Evolutionary conservation across 768 basidiomycete species (phyloP).

Genomic region (Solioccasus polychromus): DNA sequence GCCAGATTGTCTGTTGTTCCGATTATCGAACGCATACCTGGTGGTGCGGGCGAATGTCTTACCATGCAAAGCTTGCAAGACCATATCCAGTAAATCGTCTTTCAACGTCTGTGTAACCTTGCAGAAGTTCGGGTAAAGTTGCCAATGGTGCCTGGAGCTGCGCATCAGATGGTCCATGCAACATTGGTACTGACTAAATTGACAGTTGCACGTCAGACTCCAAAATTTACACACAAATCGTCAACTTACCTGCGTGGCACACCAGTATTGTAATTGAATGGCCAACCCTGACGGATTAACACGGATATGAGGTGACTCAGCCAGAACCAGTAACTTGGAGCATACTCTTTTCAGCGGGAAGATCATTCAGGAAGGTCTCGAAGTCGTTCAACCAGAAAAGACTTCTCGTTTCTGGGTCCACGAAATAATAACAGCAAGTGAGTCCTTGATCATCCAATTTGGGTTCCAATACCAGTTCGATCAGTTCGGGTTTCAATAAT

Average conservation of each 20-base stretch:
- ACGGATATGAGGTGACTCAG: background rate
- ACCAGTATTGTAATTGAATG: constrained; percentile 39
- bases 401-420: constrained; percentile 43
- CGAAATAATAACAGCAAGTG: constrained; percentile 50
- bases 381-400: constrained; percentile 52
- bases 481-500: constrained; percentile 29
- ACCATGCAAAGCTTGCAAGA: too few relatives aligned
- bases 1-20: too few relatives aligned
- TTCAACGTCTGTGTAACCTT: constrained; percentile 24
- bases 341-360: constrained; percentile 14
- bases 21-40: too few relatives aligned
- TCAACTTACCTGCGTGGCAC: constrained; percentile 9
- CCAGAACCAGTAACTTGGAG: constrained; percentile 4
- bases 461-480: constrained; percentile 51
- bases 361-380: constrained; percentile 32
- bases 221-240: too few relatives aligned
- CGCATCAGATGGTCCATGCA: too few relatives aligned
- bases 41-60: too few relatives aligned
- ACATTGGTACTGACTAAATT: too few relatives aligned
- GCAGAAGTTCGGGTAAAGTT: constrained; percentile 29
- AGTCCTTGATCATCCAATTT: constrained; percentile 14
- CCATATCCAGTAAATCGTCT: constrained; percentile 25
- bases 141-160: constrained; percentile 38
- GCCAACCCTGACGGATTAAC: constrained; percentile 29
- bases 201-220: too few relatives aligned